These are phyloP conservation scores for Rhipidocladum racemiflorum DNA, from an alignment of 176 grass and related monocot genomes.

Conservation along the genomic window DNA sequence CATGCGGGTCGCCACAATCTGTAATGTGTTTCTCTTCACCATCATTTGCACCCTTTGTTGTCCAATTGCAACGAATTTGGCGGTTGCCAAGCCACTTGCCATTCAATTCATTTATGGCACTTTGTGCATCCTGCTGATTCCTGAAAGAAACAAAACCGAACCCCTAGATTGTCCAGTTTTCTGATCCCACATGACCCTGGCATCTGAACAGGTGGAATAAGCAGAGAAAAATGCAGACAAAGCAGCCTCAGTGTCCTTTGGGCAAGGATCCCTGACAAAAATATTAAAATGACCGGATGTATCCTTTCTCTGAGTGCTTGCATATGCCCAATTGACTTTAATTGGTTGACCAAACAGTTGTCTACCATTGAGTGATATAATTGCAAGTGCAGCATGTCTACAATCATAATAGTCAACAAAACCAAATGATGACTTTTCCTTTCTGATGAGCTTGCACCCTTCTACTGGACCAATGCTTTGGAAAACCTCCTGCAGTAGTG, in stretches of 20 bases:
- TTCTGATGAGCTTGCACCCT: conserved; percentile 98
- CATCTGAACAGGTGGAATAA: conserved; percentile 92
- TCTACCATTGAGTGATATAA: conserved; percentile 84
- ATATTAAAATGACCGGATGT: conserved; percentile 96
- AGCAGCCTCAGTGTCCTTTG: conserved; percentile 86
- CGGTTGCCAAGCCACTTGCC: conserved; percentile 88
- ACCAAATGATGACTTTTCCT: conserved; percentile 99
- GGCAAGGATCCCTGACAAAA: conserved; percentile 96
- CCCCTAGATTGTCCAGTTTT: conserved; percentile 92
- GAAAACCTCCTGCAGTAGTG: conserved; percentile 77
- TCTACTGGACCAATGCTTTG: conserved; percentile 91
- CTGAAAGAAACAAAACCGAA: conserved; percentile 88
- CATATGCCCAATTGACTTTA: conserved; percentile 99
- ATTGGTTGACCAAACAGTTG: conserved; percentile 90
- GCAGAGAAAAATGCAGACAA: conserved; percentile 86
- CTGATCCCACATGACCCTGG: conserved; percentile 99
- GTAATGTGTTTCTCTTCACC: conserved; percentile 82
- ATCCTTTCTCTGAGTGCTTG: conserved; percentile 92
- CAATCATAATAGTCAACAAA: conserved; percentile 98
- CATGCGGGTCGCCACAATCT: no score
- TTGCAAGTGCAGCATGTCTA: conserved; percentile 86
- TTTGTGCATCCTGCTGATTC: conserved; percentile 17
- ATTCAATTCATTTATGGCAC: no score
- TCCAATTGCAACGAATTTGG: conserved; percentile 98
- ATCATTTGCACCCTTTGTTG: conserved; percentile 78